Conservation (phyloP, 352 stramenopile genomes). For the Globisporangium recalcitrans region DNA sequence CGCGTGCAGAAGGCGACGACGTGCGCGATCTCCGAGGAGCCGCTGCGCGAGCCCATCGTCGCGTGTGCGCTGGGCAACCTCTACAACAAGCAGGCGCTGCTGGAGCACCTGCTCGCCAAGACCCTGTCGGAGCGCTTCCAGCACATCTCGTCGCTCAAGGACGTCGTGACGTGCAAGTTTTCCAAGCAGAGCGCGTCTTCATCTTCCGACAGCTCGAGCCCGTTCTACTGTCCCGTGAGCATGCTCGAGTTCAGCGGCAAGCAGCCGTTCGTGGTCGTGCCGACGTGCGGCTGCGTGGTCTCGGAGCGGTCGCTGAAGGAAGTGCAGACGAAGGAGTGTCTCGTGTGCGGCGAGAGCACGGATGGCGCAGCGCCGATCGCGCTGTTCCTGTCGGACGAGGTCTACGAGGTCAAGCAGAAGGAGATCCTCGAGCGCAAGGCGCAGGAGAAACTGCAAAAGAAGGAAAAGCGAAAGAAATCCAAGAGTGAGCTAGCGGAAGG, state of each 20-base stretch:
- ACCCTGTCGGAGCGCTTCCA: constrained; percentile 65
- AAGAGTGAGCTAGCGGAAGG: neutral
- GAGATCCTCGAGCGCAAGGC: constrained; percentile 42
- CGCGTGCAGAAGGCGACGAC: constrained; percentile 54
- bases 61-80: constrained; percentile 87
- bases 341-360: constrained; percentile 57
- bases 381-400: constrained; percentile 54
- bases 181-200: constrained; percentile 9
- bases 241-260: constrained; percentile 85
- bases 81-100: constrained; percentile 90
- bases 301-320: constrained; percentile 86
- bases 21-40: constrained; percentile 82
- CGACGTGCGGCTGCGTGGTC: constrained; percentile 83
- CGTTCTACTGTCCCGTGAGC: constrained; percentile 77
- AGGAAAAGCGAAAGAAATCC: constrained; percentile 48
- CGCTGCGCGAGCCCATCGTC: constrained; percentile 80
- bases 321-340: constrained; percentile 63
- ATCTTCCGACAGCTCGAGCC: neutral
- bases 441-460: constrained; percentile 40
- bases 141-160: constrained; percentile 85
- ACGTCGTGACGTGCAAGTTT: constrained; percentile 77
- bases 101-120: constrained; percentile 78
- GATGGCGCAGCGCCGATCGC: constrained; percentile 48
- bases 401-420: constrained; percentile 46
- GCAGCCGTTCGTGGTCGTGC: constrained; percentile 79